These are phyloP conservation scores for Anisodus tanguticus DNA, from an alignment of 257 asterid genomes.

Conservation along the genomic window DNA sequence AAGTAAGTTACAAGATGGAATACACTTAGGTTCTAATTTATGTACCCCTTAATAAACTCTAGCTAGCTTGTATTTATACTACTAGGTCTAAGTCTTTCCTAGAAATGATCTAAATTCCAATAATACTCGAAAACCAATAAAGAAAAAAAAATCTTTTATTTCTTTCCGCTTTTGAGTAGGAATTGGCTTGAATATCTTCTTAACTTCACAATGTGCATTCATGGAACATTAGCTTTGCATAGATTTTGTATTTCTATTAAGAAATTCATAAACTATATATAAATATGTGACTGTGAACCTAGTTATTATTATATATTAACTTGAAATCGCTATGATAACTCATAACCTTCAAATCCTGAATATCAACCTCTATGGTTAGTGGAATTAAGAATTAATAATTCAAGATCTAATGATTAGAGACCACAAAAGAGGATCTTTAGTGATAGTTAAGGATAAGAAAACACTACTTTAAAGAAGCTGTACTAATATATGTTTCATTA, in stretches of 20 bases:
- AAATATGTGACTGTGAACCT: not conserved
- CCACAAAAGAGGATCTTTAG: not conserved
- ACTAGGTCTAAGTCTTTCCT: too few species aligned
- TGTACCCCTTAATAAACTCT: too few species aligned
- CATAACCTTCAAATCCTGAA: not conserved
- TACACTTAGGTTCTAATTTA: too few species aligned
- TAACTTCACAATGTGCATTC: not conserved
- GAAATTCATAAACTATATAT: not conserved
- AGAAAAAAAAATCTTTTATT: too few species aligned
- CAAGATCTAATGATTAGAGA: slow-evolving; percentile 2
- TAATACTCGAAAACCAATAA: too few species aligned
- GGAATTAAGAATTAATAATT: not conserved
- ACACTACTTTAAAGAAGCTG: not conserved
- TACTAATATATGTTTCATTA: not conserved
- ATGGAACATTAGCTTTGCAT: not conserved
- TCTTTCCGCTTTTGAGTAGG: too few species aligned
- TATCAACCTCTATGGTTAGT: not conserved
- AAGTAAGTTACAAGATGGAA: too few species aligned
- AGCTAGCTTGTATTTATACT: too few species aligned
- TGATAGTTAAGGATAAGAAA: not conserved
- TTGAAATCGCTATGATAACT: not conserved
- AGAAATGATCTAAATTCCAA: too few species aligned
- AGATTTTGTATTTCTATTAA: not conserved
- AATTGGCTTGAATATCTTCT: too few species aligned
- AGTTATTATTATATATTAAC: not conserved